Evolutionary conservation across 225 moss, liverwort and hornwort species (phyloP), one percentile per base, ranked within the genome.

Genomic region (Rhytidiadelphus loreus): DNA sequence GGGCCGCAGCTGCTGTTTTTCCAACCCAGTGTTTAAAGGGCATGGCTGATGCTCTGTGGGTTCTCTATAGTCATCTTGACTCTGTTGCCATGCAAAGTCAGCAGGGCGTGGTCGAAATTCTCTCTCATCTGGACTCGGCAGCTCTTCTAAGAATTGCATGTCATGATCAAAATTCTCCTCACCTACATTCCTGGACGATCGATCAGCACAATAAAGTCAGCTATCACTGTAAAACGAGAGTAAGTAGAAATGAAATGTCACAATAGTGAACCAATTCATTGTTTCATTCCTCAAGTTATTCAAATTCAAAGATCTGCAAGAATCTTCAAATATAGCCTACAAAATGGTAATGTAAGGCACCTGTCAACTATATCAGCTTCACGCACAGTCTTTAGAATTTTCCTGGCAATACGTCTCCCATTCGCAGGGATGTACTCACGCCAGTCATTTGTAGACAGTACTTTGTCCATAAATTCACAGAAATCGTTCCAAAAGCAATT

Each of bases 381-480:
- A 69, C 77, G 88, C 63, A 71, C 46, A 52, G 84, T 61, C 79
- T 73, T 70, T 22, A 29, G 53, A n/a, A 23, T 53, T 85, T 75
- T 88, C 84, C 82, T 90, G 48, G 81, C 56, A 68, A 93, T 90
- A 58, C 89, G 92, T 84, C 92, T 93, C 71, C 77, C 88, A 81
- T 85, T 89, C 66, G 87, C 60, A 84, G 94, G 92, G 48, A 94
- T 88, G 59, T 65, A 83, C 72, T 94, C 94, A 83, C 94, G 93
- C 94, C 94, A 94, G 56, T 87, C 90, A 62, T 57, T 88, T 87
- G 93, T 87, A 77, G 83, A 91, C 63, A 94, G 60, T 56, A 87
- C 91, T 86, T 91, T 90, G 89, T 94, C 94, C 94, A 94, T 93
- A 62, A 93, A 94, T 74, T 94, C 93, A 84, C 93, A 93, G 17